A percentile compares a stretch with the other conserved stretches of the same genome.
Conservation (phyloP, 2,329 filamentous ascomycete species). For the Trichoderma citrinoviride region DNA sequence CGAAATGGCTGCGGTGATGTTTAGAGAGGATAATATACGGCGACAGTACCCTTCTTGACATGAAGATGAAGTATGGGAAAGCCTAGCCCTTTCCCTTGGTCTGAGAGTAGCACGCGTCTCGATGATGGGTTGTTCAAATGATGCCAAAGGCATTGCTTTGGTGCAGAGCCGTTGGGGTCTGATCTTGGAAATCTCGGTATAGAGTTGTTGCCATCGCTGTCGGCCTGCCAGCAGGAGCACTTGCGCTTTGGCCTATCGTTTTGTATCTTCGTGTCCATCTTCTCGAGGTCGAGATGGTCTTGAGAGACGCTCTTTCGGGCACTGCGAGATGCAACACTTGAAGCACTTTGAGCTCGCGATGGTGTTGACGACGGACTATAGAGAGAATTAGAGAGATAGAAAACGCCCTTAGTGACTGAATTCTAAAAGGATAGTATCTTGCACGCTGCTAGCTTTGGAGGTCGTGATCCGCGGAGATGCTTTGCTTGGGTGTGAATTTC, state of each 20-base stretch:
- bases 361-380: constrained; percentile 25
- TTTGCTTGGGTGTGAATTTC: background rate
- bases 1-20: too few species aligned
- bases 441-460: background rate
- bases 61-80: constrained; percentile 10
- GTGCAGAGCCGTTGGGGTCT: constrained; percentile 26
- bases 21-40: background rate
- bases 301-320: constrained; percentile 24
- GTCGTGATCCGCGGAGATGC: background rate
- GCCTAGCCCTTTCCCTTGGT: constrained; percentile 7
- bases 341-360: constrained; percentile 26
- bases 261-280: constrained; percentile 5
- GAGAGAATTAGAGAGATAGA: background rate
- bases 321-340: constrained; percentile 25
- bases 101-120: constrained; percentile 23
- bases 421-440: too few species aligned
- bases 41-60: constrained; percentile 15
- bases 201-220: constrained; percentile 23
- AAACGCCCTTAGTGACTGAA: background rate
- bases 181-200: constrained; percentile 24
- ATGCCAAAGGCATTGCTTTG: constrained; percentile 21
- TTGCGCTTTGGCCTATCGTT: background rate
- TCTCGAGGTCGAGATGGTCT: constrained; percentile 23
- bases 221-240: background rate
- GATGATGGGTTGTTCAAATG: constrained; percentile 17